phyloP scores from a whole-genome alignment of 139 green algal species.

The Coelastrella sp. region DNA sequence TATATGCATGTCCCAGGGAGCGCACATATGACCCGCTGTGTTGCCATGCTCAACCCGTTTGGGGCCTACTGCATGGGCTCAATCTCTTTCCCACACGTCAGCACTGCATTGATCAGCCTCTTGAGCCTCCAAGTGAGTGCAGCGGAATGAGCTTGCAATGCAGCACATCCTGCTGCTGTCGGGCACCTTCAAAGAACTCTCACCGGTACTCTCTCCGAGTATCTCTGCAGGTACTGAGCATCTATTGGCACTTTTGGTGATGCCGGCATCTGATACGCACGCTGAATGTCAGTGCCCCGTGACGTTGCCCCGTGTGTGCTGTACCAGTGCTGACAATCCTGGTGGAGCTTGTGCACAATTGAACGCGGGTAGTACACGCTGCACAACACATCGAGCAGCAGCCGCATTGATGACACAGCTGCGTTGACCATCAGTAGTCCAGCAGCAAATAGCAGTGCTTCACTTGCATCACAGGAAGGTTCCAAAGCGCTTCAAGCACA shows the following conservation, averaged over 20 bases:
- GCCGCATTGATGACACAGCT: neutral
- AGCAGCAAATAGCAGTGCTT: no score
- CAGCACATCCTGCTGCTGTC: neutral
- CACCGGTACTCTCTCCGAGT: slow-evolving; percentile 11
- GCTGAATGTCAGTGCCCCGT: neutral
- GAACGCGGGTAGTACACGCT: neutral
- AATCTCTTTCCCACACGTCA: no score
- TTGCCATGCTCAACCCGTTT: no score
- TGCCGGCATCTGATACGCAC: slow-evolving; percentile 30
- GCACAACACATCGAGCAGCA: neutral
- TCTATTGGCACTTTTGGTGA: slow-evolving; percentile 36
- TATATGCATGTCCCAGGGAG: no score
- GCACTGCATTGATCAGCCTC: no score
- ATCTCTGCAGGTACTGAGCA: slow-evolving; percentile 16
- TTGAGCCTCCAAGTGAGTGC: no score
- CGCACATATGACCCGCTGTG: no score
- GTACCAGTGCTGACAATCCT: neutral
- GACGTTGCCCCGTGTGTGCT: neutral
- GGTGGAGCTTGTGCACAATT: neutral
- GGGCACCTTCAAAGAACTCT: neutral
- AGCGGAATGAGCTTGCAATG: neutral
- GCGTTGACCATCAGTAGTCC: no score
- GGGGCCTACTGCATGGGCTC: no score
- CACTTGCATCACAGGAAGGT: no score
- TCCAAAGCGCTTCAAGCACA: no score